Conservation (phyloP, 2,329 filamentous ascomycete species). For the Aureobasidium mangrovei region DNA sequence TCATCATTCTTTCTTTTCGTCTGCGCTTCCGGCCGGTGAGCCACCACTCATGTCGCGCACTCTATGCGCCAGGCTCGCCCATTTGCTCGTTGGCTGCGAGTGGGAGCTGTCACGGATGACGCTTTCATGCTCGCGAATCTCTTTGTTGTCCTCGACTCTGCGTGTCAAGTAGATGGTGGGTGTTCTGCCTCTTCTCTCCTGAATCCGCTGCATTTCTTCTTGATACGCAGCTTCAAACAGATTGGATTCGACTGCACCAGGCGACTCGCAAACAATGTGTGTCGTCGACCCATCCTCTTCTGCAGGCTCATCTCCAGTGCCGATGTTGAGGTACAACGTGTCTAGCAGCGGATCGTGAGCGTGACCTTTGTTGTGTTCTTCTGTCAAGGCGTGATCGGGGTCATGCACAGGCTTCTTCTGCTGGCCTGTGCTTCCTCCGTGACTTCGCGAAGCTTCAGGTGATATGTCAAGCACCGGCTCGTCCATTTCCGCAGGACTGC, state of each 20-base stretch:
- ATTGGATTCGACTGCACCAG: slow-evolving; percentile 72
- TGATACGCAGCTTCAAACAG: slow-evolving; percentile 86
- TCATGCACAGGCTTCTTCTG: neutral
- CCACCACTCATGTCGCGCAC: neutral
- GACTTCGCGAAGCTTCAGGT: slow-evolving; percentile 26
- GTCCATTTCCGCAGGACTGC: slow-evolving; percentile 21
- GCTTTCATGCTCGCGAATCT: slow-evolving; percentile 25
- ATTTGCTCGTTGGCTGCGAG: slow-evolving; percentile 16
- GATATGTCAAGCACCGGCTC: neutral
- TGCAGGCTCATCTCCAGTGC: slow-evolving; percentile 49
- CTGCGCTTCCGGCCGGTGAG: neutral
- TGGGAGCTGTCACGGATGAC: slow-evolving; percentile 17
- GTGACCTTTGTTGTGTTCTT: slow-evolving; percentile 45
- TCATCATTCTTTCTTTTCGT: neutral
- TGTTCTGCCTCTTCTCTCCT: slow-evolving; percentile 37
- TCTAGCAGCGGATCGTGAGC: slow-evolving; percentile 57
- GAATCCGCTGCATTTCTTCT: slow-evolving; percentile 68
- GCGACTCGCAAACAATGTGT: slow-evolving; percentile 68
- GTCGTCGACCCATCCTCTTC: slow-evolving; percentile 26
- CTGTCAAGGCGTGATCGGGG: slow-evolving; percentile 10
- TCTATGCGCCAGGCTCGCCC: slow-evolving; percentile 27
- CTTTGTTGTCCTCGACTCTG: slow-evolving; percentile 38
- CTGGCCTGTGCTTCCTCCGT: slow-evolving; percentile 15
- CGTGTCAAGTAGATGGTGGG: slow-evolving; percentile 51
- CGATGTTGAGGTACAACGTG: slow-evolving; percentile 66